Base-by-base conservation (phyloP, 306 rosid species). In the Pyrus betulifolia region DNA sequence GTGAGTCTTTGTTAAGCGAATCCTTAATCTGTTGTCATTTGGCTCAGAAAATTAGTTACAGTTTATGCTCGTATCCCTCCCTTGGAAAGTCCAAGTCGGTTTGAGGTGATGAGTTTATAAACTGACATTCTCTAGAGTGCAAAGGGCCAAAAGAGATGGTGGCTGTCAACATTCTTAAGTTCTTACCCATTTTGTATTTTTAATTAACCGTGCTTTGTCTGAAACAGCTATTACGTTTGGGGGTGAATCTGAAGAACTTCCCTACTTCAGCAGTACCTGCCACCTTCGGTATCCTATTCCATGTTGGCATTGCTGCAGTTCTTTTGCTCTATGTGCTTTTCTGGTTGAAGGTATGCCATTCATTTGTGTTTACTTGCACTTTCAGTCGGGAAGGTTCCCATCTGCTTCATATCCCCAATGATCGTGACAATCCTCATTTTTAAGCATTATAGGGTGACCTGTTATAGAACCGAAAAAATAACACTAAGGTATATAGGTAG, bases 241-340 rank as follows among this genome's bases (percentile, higher is more conserved):
- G 98, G 70, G 98, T 96, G 79, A 96, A 92, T 85, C 75, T 92
- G 74, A 95, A 92, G 87, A 92, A 86, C 67, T 92, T 95, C 79
- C 98, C 98, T 49, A 72, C 91, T 21, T 84, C 92, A 62, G 82
- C 88, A 21, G 75, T 75, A 76, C 93, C 94, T 42, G 90, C 91
- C 60, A 78, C 82, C 51, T 92, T 77, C 67, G 95, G 93, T 44
- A 46, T 85, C 69, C 93, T 95, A 40, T 95, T 95, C 86, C 96
- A 95, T 72, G 77, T 84, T 52, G 89, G 93, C 71, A 76, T 90
- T 76, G 98, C 83, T 38, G 92, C 93, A 70, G 96, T 95, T 79
- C 88, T 96, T 69, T 75, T 92, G 74, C 96, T 96, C 49, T 92
- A 91, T 81, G 85, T 74, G 28, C 89, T 96, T 71, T 96, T 96